These are phyloP conservation scores for Haplosporangium sp. DNA, from an alignment of 371 early-diverging fungal genomes.

Conservation along the genomic window DNA sequence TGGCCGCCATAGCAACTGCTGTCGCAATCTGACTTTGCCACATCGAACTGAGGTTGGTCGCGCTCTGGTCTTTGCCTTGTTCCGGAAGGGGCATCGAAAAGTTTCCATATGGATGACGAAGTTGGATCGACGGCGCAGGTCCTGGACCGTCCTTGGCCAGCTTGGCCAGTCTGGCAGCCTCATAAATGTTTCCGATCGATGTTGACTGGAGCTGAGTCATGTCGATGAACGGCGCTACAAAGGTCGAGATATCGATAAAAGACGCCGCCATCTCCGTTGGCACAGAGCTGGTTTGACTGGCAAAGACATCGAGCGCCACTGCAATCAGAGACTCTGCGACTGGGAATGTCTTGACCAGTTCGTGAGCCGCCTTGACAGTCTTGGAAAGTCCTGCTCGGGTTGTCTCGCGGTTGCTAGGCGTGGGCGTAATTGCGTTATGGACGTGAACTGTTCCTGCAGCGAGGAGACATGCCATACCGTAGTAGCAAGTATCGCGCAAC, in stretches of 20 bases:
- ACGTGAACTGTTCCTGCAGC: slow-evolving; percentile 54
- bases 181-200: slow-evolving; percentile 52
- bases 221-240: slow-evolving; percentile 52
- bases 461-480: slow-evolving; percentile 54
- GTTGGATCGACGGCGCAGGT: slow-evolving; percentile 51
- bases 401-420: slow-evolving; percentile 51
- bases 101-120: slow-evolving; percentile 53
- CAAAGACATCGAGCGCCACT: slow-evolving; percentile 53
- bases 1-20: slow-evolving; percentile 53
- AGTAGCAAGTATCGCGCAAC: slow-evolving; percentile 54
- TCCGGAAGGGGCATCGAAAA: slow-evolving; percentile 55
- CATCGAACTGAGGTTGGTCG: slow-evolving; percentile 48
- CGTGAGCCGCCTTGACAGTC: slow-evolving; percentile 55
- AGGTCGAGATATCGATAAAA: slow-evolving; percentile 52
- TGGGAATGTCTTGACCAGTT: slow-evolving; percentile 55
- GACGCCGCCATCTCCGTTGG: slow-evolving; percentile 55
- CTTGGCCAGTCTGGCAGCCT: slow-evolving; percentile 51
- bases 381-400: slow-evolving; percentile 54
- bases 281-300: slow-evolving; percentile 47
- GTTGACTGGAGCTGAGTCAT: slow-evolving; percentile 49
- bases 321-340: slow-evolving; percentile 54
- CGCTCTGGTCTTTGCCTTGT: slow-evolving; percentile 29
- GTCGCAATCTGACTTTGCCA: slow-evolving; percentile 53
- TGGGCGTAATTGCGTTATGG: slow-evolving; percentile 50
- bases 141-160: slow-evolving; percentile 53